Conservation (phyloP, 176 grass and related monocot species). For the Avena sativa region DNA sequence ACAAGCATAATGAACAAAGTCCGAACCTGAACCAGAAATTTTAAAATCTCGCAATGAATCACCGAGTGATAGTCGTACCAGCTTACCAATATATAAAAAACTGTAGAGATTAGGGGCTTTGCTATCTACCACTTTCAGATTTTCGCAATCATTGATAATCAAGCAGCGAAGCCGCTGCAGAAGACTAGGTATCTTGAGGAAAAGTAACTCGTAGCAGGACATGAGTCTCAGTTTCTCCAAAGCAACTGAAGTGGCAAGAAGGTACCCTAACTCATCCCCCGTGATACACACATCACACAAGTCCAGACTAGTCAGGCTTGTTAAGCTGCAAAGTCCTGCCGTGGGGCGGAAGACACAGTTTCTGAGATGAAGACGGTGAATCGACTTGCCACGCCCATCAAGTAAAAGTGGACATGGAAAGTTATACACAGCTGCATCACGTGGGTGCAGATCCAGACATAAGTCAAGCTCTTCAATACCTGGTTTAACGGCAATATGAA, state of each 20-base stretch:
- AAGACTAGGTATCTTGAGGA: not conserved
- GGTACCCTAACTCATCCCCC: not conserved
- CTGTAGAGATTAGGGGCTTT: conserved; percentile 16
- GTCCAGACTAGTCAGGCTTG: not conserved
- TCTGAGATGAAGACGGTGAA: not conserved
- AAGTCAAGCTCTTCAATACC: not conserved
- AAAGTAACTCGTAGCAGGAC: not conserved
- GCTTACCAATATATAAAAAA: not conserved
- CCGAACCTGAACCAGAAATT: not conserved
- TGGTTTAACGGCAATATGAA: not conserved
- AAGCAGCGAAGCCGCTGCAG: not conserved
- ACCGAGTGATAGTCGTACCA: not conserved
- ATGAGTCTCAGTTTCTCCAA: not conserved
- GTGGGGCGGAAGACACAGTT: not conserved
- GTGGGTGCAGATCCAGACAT: not conserved
- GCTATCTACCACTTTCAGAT: not conserved
- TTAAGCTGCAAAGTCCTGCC: not conserved
- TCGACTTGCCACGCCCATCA: not conserved
- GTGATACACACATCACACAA: not conserved
- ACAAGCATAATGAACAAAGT: not conserved
- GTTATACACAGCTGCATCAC: not conserved
- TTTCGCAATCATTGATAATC: not conserved
- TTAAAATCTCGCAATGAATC: not conserved
- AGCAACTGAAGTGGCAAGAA: not conserved
- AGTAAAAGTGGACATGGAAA: conserved; percentile 11